Evolutionary conservation across 164 flowering plant genomes (phyloP).

Genomic region (Vitis vinifera): ASM3070453v1 NC_081805.1:4817001-4817500

Average conservation of each 20-base stretch:
- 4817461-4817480: constrained; percentile 98
- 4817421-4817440: constrained; percentile 86
- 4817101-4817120: constrained; percentile 57
- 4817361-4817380: too few species aligned
- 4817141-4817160: constrained; percentile 70
- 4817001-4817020: constrained; percentile 50
- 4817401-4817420: constrained; percentile 49
- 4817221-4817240: constrained; percentile 79
- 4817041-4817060: too few species aligned
- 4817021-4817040: not conserved
- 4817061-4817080: not conserved
- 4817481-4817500: constrained; percentile 75
- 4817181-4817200: constrained; percentile 67
- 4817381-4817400: not conserved
- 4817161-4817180: constrained; percentile 69
- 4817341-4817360: too few species aligned
- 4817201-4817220: constrained; percentile 81
- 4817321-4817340: not conserved
- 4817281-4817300: constrained; percentile 97
- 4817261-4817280: constrained; percentile 90
- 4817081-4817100: constrained; percentile 29
- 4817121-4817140: constrained; percentile 65
- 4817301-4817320: constrained; percentile 7
- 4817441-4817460: constrained; percentile 89
- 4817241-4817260: constrained; percentile 78